These are phyloP conservation scores for Paecilomyces sp. DNA, from an alignment of 2,329 filamentous ascomycete genomes.

Conservation along the genomic window DNA sequence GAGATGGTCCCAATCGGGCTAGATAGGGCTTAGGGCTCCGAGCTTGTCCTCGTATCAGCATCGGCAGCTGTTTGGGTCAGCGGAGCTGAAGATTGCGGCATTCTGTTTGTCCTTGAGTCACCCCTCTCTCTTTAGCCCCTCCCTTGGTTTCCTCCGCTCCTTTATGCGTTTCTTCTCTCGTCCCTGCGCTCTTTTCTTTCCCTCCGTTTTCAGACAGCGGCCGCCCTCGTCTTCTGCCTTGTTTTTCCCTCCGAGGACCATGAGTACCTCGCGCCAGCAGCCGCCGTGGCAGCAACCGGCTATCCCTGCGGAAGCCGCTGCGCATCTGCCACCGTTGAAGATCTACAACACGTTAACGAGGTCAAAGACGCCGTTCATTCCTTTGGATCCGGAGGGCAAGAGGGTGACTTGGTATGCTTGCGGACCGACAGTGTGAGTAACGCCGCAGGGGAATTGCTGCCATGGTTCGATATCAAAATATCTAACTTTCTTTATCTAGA, in stretches of 20 bases:
- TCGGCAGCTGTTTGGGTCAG: not conserved
- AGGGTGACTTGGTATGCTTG: constrained; percentile 84
- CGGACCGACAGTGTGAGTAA: constrained; percentile 74
- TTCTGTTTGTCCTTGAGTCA: constrained; percentile 1
- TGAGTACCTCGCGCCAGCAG: constrained; percentile 31
- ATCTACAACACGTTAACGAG: constrained; percentile 77
- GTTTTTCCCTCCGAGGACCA: constrained; percentile 5
- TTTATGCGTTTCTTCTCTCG: not conserved
- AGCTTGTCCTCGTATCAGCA: not conserved
- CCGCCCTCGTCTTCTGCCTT: not conserved
- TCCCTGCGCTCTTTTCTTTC: not conserved
- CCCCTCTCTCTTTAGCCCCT: not conserved
- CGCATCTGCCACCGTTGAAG: constrained; percentile 52
- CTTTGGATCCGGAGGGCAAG: constrained; percentile 58
- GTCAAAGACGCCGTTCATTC: constrained; percentile 65
- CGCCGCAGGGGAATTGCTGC: constrained; percentile 46
- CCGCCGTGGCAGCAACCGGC: constrained; percentile 38
- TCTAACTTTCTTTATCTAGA: constrained; percentile 34
- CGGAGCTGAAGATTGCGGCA: not conserved
- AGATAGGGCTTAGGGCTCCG: constrained; percentile 4
- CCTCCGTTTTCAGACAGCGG: not conserved
- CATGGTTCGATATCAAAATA: not conserved
- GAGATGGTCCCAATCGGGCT: constrained; percentile 1
- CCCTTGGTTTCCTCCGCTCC: not conserved
- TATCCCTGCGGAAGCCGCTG: constrained; percentile 20